Evolutionary conservation across 2,329 filamentous ascomycete genomes (phyloP).

Genomic region (Colletotrichum graminicola): DNA sequence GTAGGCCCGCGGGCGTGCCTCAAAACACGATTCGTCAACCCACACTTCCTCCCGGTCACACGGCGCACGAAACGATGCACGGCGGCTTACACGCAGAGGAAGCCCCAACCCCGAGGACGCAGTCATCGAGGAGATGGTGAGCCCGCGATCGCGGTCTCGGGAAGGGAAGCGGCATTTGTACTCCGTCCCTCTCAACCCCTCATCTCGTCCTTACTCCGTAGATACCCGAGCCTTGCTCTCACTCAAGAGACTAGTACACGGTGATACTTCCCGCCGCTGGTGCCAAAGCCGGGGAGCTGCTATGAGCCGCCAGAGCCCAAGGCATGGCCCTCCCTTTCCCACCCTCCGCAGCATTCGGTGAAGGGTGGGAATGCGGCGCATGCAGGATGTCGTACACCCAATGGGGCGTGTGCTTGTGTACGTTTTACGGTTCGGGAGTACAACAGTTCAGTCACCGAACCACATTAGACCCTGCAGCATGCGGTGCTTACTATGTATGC

Average conservation of each 20-base stretch:
- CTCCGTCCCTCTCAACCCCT: not conserved
- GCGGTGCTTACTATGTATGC: constrained; percentile 34
- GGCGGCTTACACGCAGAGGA: constrained; percentile 11
- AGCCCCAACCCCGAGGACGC: not conserved
- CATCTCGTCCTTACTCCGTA: not conserved
- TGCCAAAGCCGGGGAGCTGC: not conserved
- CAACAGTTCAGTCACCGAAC: constrained; percentile 27
- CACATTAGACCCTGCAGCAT: constrained; percentile 36
- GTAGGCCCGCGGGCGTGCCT: not conserved
- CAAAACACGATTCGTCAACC: not conserved
- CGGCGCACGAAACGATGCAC: not conserved
- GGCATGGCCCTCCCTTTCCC: not conserved
- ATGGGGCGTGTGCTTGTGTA: not conserved
- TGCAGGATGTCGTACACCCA: constrained; percentile 21
- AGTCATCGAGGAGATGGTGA: not conserved
- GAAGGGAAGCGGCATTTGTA: not conserved
- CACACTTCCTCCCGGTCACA: not conserved
- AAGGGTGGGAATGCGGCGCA: not conserved
- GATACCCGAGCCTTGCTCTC: not conserved
- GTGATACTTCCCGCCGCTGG: not conserved
- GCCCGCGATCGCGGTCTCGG: not conserved
- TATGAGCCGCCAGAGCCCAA: not conserved
- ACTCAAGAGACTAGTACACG: not conserved
- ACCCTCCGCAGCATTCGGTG: not conserved
- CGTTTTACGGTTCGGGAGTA: not conserved